These are phyloP conservation scores for Gracilaria gracilis DNA, from an alignment of 23 red algal genomes.

Conservation along the genomic window DNA sequence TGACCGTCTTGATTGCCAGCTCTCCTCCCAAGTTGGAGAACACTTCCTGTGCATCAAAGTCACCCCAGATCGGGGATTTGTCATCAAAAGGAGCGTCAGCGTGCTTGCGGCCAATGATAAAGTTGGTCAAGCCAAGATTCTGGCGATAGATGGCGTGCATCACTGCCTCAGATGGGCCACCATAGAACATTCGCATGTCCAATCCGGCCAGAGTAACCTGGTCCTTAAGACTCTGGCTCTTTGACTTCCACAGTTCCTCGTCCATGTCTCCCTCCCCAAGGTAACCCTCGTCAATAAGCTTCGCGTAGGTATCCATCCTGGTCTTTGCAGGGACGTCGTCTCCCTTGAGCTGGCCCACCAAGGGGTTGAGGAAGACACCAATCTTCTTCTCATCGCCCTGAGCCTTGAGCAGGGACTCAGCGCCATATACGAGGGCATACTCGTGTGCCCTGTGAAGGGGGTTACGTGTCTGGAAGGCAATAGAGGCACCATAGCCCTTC, in stretches of 20 bases:
- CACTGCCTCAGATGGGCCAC: conserved; percentile 91
- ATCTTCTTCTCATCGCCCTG: conserved; percentile 77
- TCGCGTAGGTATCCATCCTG: conserved; percentile 85
- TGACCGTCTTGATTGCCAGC: conserved; percentile 87
- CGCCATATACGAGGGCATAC: conserved; percentile 96
- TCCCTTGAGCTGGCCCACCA: conserved; percentile 95
- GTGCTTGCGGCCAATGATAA: conserved; percentile 97
- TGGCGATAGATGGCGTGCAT: conserved; percentile 98
- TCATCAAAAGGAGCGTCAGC: conserved; percentile 95
- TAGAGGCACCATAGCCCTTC: conserved; percentile 69
- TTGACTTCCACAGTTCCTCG: conserved; percentile 88
- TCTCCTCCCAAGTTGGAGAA: conserved; percentile 80
- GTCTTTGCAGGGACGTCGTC: conserved; percentile 94
- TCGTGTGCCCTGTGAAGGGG: conserved; percentile 98
- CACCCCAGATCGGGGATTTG: conserved; percentile 90
- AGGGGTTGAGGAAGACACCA: conserved; percentile 93
- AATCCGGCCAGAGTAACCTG: conserved; percentile 89
- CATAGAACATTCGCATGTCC: conserved; percentile 99
- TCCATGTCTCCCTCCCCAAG: conserved; percentile 93
- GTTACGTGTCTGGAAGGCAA: conserved; percentile 98
- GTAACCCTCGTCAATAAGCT: conserved; percentile 82
- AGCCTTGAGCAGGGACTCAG: conserved; percentile 73
- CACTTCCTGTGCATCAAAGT: conserved; percentile 93
- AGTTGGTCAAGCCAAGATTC: conserved; percentile 94
- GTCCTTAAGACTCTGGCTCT: conserved; percentile 77